Conservation (phyloP, 768 basidiomycete genomes). For the Bullera alba region DNA sequence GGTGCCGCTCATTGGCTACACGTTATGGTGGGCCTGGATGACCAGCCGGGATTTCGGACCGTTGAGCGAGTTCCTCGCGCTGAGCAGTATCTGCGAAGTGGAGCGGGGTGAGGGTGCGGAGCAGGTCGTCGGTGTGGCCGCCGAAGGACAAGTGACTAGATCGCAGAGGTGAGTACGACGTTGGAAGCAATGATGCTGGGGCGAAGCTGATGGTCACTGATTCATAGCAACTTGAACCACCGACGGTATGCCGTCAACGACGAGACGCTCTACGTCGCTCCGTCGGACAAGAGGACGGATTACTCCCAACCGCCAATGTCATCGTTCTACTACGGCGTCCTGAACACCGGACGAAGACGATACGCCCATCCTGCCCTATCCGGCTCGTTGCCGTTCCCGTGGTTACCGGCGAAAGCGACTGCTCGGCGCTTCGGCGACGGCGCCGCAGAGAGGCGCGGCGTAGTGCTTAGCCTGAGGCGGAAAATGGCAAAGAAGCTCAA, state of each 20-base stretch:
- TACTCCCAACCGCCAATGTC: conserved; percentile 97
- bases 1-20: conserved; percentile 67
- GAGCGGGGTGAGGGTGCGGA: conserved; percentile 80
- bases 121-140: conserved; percentile 64
- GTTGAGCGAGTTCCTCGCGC: conserved; percentile 71
- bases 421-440: conserved; percentile 62
- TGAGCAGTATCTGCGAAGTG: conserved; percentile 69
- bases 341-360: conserved; percentile 89
- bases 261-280: conserved; percentile 89
- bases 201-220: neutral
- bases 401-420: conserved; percentile 83
- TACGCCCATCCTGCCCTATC: conserved; percentile 93
- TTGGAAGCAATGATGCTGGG: no score
- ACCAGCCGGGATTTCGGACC: conserved; percentile 62
- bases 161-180: conserved; percentile 64
- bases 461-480: conserved; percentile 26
- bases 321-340: conserved; percentile 84
- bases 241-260: conserved; percentile 87
- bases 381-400: conserved; percentile 86
- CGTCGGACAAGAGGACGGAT: conserved; percentile 85
- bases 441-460: conserved; percentile 21
- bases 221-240: conserved; percentile 63
- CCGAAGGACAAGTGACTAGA: conserved; percentile 79
- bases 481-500: conserved; percentile 27
- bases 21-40: conserved; percentile 73